A percentile compares a stretch with the other conserved stretches of the same genome.
Conservation (phyloP, 768 basidiomycete genomes). For the Galerina sulciceps region DNA sequence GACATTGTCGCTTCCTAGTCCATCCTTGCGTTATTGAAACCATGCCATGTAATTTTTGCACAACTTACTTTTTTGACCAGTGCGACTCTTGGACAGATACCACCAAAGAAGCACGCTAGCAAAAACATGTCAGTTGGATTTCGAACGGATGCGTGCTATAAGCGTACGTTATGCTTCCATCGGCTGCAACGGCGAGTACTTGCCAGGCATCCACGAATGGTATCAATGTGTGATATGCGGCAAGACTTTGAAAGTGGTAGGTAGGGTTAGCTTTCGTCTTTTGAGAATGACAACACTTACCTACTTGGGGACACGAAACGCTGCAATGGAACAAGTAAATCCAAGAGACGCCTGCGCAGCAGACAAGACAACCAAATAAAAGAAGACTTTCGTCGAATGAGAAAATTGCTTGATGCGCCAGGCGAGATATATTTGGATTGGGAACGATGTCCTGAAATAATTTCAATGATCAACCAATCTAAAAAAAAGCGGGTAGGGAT, state of each 20-base stretch:
- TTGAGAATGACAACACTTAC: not conserved
- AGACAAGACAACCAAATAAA: constrained; percentile 18
- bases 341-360: constrained; percentile 27
- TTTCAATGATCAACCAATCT: not conserved
- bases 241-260: constrained; percentile 19
- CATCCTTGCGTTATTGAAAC: not conserved
- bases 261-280: not conserved
- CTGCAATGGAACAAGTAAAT: constrained; percentile 25
- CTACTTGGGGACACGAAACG: constrained; percentile 25
- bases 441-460: constrained; percentile 31
- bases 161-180: constrained; percentile 33
- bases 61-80: constrained; percentile 25
- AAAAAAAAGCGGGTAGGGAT: not conserved
- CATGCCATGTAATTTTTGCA: not conserved
- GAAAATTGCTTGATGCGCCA: constrained; percentile 32
- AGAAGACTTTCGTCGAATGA: constrained; percentile 23
- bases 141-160: not conserved
- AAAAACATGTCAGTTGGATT: not conserved
- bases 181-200: constrained; percentile 26
- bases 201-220: constrained; percentile 35
- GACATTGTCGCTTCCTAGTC: constrained; percentile 31
- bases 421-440: constrained; percentile 34
- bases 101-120: constrained; percentile 26
- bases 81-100: constrained; percentile 28
- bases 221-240: constrained; percentile 25